Evolutionary conservation across 2,329 filamentous ascomycete species (phyloP), one percentile per base, ranked within the genome.

Genomic region (Calonectria honghensis): DNA sequence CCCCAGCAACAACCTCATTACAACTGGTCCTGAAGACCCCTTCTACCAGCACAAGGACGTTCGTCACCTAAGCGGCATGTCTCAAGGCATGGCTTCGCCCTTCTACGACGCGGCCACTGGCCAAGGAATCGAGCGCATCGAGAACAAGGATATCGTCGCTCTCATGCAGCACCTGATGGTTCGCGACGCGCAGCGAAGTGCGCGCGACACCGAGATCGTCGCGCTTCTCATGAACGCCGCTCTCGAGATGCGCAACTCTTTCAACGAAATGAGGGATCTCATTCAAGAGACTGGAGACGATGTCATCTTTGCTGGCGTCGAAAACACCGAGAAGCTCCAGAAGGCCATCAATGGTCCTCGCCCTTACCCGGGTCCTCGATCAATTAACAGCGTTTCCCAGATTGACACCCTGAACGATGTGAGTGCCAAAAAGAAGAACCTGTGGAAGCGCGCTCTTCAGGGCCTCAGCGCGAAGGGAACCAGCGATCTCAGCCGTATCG

Each of bases 111-210:
- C 95, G 73, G 91, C 96, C 4, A 98, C 95, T 1, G 96, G 96
- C 68, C 93, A 92, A 76, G 96, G 96, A 41, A 94, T 98, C 68
- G 96, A 98, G 78, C 91, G 94, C 63, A 98, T 99, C 67, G 94
- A 98, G 83, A 98, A 96, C 59, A 97, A 97, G 86, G 97, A 99
- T 82, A 97, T 99, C 80, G 94, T 99, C 77, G 95, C 96, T 31
- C 88, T 99, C 75, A 99, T 99, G 97, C 96, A 99, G 83, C 97
- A 99, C 85, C 91, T 93, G 86, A 98, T 97, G 83, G 97, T 98
- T 76, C 94, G 97, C 45, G 97, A 99, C 86, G 97, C 96, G 51
- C 96, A 98, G 86, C 93, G 97, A 74, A 98, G 97, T 85, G 97
- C 97, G 59, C 92, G 97, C 57, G 97, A 99, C 81, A 98, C 97